phyloP scores from a whole-genome alignment of 768 basidiomycete species.

The Collybia nuda region DNA sequence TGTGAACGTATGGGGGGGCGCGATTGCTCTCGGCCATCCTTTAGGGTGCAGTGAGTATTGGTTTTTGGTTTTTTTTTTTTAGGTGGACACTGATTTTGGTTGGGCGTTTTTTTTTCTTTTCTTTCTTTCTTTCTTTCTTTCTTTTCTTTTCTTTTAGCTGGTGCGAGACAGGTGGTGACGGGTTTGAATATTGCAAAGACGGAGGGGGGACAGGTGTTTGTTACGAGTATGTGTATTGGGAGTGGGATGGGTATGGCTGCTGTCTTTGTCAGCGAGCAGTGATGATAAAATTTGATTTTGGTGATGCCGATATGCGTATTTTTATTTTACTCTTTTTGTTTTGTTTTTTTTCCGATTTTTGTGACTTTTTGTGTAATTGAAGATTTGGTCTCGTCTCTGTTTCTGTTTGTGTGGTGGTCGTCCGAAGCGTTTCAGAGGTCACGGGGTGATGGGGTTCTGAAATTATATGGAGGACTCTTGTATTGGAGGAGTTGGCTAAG shows the following conservation, averaged over 20 bases:
- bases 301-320: too few relatives aligned
- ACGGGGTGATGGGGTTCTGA: too few relatives aligned
- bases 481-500: too few relatives aligned
- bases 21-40: slow-evolving; percentile 88
- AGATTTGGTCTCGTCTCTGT: too few relatives aligned
- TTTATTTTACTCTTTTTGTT: too few relatives aligned
- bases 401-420: too few relatives aligned
- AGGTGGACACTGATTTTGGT: neutral
- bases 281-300: too few relatives aligned
- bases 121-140: too few relatives aligned
- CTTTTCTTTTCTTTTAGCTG: slow-evolving; percentile 51
- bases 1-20: slow-evolving; percentile 87
- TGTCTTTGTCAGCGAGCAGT: slow-evolving; percentile 84
- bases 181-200: slow-evolving; percentile 81
- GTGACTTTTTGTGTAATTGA: too few relatives aligned
- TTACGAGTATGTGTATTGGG: slow-evolving; percentile 91
- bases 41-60: slow-evolving; percentile 72
- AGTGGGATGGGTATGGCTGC: slow-evolving; percentile 91
- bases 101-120: neutral
- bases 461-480: too few relatives aligned
- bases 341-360: too few relatives aligned
- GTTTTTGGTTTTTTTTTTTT: neutral
- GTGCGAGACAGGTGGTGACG: slow-evolving; percentile 86
- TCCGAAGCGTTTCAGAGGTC: too few relatives aligned
- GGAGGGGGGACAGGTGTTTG: slow-evolving; percentile 73